These are phyloP conservation scores for Curvularia spicifera DNA, from an alignment of 2,329 filamentous ascomycete species.

Conservation along the genomic window DNA sequence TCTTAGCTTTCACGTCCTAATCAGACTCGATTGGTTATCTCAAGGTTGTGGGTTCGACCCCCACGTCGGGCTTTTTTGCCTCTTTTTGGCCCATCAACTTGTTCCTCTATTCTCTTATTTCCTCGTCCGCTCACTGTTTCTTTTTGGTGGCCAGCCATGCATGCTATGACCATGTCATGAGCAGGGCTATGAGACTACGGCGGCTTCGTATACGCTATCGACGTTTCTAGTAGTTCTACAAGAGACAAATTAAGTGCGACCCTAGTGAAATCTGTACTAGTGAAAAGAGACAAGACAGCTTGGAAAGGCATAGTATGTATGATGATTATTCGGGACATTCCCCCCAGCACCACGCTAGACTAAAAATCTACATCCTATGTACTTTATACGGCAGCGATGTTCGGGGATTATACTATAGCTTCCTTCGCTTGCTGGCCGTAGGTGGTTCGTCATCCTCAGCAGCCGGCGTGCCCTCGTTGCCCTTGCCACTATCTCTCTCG, in stretches of 20 bases:
- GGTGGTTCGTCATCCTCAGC: conserved; percentile 35
- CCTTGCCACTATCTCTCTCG: conserved; percentile 55
- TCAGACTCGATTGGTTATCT: conserved; percentile 20
- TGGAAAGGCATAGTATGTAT: neutral
- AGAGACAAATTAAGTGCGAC: neutral
- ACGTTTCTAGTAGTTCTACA: neutral
- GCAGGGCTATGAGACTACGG: neutral
- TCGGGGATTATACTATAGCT: conserved; percentile 30
- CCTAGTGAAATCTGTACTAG: neutral
- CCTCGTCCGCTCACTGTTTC: too few relatives aligned
- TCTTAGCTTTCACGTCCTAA: conserved; percentile 38
- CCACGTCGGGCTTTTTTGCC: conserved; percentile 17
- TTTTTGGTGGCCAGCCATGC: neutral
- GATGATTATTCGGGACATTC: neutral
- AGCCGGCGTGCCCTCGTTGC: conserved; percentile 42
- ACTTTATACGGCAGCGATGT: neutral
- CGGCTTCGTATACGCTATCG: neutral
- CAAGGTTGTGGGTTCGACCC: conserved; percentile 26
- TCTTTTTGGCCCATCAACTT: too few relatives aligned
- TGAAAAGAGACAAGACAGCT: neutral
- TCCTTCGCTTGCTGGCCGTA: conserved; percentile 37
- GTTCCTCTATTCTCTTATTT: neutral
- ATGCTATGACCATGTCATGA: neutral
- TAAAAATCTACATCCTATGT: neutral
- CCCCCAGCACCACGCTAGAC: neutral